phyloP scores from a whole-genome alignment of 2,329 filamentous ascomycete genomes.

The Neurospora crassa region DNA sequence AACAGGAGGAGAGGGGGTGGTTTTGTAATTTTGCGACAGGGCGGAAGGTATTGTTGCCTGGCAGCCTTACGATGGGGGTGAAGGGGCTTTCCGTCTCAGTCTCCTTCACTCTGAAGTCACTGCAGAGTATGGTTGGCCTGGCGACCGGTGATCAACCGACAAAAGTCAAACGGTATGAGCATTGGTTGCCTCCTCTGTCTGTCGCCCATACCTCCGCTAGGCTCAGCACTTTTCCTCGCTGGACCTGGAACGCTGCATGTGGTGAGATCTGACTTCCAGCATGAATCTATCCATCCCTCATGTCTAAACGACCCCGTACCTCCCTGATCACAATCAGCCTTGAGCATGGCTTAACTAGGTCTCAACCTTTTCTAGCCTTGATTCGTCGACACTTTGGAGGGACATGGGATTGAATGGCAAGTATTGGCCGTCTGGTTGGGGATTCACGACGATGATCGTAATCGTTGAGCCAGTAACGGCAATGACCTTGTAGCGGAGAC shows the following conservation, averaged over 20 bases:
- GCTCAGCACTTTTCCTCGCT: not conserved
- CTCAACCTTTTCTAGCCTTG: conserved; percentile 12
- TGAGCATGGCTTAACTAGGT: not conserved
- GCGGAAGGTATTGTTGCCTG: not conserved
- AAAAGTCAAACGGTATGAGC: not conserved
- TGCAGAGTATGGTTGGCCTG: not conserved
- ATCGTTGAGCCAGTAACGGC: conserved; percentile 12
- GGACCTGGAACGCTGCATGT: not conserved
- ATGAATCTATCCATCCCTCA: not conserved
- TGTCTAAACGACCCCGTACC: not conserved
- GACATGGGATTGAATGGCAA: conserved; percentile 11
- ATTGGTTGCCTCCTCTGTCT: not conserved
- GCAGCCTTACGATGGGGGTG: not conserved
- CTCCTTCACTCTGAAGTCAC: not conserved
- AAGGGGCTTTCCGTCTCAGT: not conserved
- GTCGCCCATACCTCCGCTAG: not conserved
- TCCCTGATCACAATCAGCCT: not conserved
- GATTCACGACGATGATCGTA: conserved; percentile 16
- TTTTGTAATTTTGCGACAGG: not conserved
- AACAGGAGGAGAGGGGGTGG: not conserved
- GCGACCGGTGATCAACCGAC: not conserved
- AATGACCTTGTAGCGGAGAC: conserved; percentile 16
- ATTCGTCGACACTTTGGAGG: conserved; percentile 16
- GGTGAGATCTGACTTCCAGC: not conserved
- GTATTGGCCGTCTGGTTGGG: conserved; percentile 14